These are phyloP conservation scores for Neoarthrinium moseri DNA, from an alignment of 2,329 filamentous ascomycete genomes.

Conservation along the genomic window DNA sequence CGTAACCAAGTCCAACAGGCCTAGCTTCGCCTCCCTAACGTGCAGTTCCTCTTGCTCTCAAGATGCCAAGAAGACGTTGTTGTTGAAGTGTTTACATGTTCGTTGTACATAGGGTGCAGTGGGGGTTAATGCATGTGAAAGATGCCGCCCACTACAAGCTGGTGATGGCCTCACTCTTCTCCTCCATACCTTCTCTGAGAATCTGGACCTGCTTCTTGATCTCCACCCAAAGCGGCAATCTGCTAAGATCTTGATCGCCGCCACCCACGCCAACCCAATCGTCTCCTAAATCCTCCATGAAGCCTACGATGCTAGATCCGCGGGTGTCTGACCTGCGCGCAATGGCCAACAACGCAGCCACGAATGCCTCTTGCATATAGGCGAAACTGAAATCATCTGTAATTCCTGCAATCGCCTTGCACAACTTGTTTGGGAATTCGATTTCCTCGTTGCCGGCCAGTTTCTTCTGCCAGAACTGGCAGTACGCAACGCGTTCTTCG, in stretches of 20 bases:
- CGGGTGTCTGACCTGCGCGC: constrained; percentile 33
- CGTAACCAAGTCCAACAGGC: too few species aligned
- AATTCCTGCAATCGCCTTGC: constrained; percentile 57
- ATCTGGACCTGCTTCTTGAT: constrained; percentile 63
- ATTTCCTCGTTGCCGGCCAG: constrained; percentile 55
- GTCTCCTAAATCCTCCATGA: constrained; percentile 31
- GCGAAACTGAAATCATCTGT: constrained; percentile 68
- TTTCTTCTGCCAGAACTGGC: constrained; percentile 61
- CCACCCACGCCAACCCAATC: constrained; percentile 34
- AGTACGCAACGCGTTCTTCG: constrained; percentile 57
- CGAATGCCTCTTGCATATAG: constrained; percentile 69
- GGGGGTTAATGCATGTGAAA: too few species aligned
- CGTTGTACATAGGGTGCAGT: too few species aligned
- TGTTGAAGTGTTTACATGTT: too few species aligned
- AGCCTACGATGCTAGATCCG: constrained; percentile 24
- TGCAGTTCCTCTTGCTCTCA: too few species aligned
- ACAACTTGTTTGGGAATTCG: constrained; percentile 59
- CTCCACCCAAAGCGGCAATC: constrained; percentile 57
- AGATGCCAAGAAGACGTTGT: too few species aligned
- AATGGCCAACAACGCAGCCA: constrained; percentile 60
- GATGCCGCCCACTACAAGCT: too few species aligned
- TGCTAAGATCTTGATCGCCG: constrained; percentile 41
- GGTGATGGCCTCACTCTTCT: too few species aligned
- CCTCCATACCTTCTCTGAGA: constrained; percentile 58
- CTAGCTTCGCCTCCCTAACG: too few species aligned